Evolutionary conservation across 2,329 filamentous ascomycete genomes (phyloP).

Genomic region (Nigrospora sphaerica): DNA sequence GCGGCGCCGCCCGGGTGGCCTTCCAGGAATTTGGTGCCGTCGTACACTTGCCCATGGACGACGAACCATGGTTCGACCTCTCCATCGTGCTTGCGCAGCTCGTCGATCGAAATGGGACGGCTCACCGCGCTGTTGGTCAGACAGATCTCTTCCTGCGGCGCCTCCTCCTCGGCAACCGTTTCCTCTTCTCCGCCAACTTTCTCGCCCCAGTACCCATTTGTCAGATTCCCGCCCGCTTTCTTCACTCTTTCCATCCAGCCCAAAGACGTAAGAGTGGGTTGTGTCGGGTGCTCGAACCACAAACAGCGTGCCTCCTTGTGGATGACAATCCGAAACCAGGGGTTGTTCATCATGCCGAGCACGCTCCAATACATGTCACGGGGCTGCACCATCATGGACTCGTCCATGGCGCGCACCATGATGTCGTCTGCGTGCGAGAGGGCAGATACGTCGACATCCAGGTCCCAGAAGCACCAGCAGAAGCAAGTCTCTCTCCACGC

Average conservation of each 20-base stretch:
- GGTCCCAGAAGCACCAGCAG: slow-evolving; percentile 89
- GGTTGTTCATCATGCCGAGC: slow-evolving; percentile 96
- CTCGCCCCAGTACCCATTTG: slow-evolving; percentile 83
- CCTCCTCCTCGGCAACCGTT: slow-evolving; percentile 34
- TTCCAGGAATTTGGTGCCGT: slow-evolving; percentile 73
- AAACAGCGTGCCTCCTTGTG: slow-evolving; percentile 57
- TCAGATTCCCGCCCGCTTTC: slow-evolving; percentile 70
- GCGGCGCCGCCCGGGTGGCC: slow-evolving; percentile 80
- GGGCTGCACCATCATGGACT: slow-evolving; percentile 78
- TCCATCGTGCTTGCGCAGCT: slow-evolving; percentile 61
- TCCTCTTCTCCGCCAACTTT: slow-evolving; percentile 46
- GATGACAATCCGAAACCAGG: slow-evolving; percentile 81
- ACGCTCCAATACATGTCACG: slow-evolving; percentile 96
- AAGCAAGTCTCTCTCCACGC: slow-evolving; percentile 75
- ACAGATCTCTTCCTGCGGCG: slow-evolving; percentile 54
- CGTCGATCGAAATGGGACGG: slow-evolving; percentile 59
- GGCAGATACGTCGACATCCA: slow-evolving; percentile 58
- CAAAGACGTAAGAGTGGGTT: slow-evolving; percentile 66
- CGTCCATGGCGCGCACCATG: slow-evolving; percentile 82
- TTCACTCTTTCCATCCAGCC: slow-evolving; percentile 95
- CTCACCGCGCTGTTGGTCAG: slow-evolving; percentile 68
- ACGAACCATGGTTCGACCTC: slow-evolving; percentile 77
- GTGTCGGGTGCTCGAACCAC: slow-evolving; percentile 82
- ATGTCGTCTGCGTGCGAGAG: slow-evolving; percentile 63
- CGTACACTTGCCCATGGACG: slow-evolving; percentile 80